Percentiles rank a stretch among this genome's conserved stretches.
These are phyloP conservation scores for Aspergillus ostianus DNA, from an alignment of 495 filamentous ascomycete genomes.

Conservation along the genomic window DNA sequence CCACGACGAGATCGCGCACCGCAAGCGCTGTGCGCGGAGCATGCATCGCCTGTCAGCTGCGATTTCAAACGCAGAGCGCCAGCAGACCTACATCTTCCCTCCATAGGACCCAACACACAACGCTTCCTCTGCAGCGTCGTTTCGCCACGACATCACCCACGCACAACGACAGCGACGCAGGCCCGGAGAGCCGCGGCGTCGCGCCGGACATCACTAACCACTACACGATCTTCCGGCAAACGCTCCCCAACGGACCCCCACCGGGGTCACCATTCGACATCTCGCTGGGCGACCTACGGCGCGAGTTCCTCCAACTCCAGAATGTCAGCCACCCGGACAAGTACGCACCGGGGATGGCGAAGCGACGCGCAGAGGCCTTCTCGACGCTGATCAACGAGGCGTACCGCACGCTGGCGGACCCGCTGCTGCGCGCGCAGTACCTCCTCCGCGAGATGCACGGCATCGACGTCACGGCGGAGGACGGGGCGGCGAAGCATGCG, in stretches of 20 bases:
- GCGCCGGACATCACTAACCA: conserved; percentile 53
- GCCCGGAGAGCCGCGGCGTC: neutral
- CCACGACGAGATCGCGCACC: neutral
- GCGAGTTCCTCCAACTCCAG: conserved; percentile 86
- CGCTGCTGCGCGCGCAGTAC: conserved; percentile 81
- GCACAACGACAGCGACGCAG: neutral
- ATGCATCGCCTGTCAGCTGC: conserved; percentile 10
- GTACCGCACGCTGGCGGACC: conserved; percentile 75
- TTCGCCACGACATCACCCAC: conserved; percentile 11
- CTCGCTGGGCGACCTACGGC: conserved; percentile 61
- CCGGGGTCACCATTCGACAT: conserved; percentile 74
- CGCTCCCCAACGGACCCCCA: conserved; percentile 77
- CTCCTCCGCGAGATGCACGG: conserved; percentile 65
- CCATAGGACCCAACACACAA: neutral
- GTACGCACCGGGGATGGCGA: conserved; percentile 51
- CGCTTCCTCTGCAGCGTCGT: conserved; percentile 1
- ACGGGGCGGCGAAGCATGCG: conserved; percentile 61
- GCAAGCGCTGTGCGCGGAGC: neutral
- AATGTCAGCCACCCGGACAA: conserved; percentile 79
- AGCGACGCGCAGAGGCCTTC: conserved; percentile 64
- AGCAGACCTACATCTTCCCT: neutral
- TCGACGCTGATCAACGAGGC: conserved; percentile 84
- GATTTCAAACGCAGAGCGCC: neutral
- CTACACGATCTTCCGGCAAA: conserved; percentile 86
- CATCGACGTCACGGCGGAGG: conserved; percentile 69